A percentile compares a stretch with the other conserved stretches of the same genome.
phyloP scores from a whole-genome alignment of 257 asterid species.

The Misopates orontium region DNA sequence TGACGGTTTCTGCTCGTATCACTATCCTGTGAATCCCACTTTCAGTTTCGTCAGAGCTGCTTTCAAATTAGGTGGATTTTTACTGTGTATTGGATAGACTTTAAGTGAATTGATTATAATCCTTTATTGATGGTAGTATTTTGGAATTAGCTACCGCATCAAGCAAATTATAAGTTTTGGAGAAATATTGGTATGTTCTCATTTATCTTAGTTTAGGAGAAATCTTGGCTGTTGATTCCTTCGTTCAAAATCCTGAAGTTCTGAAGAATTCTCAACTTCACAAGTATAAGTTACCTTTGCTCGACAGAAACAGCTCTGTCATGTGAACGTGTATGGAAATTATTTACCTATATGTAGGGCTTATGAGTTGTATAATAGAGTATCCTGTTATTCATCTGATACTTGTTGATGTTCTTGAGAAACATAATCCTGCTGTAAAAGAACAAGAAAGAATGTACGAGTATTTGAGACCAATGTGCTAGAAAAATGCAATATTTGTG shows the following conservation, averaged over 20 bases:
- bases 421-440: neutral
- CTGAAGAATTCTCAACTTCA: slow-evolving; percentile 3
- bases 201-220: no score
- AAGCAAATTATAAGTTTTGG: no score
- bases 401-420: neutral
- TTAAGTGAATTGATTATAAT: neutral
- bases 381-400: neutral
- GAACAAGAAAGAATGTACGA: no score
- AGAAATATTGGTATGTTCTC: no score
- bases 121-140: neutral
- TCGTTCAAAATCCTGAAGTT: neutral
- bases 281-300: neutral
- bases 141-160: neutral
- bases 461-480: no score
- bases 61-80: neutral
- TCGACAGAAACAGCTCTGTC: slow-evolving; percentile 8
- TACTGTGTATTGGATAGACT: neutral
- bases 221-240: neutral
- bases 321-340: neutral
- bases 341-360: neutral
- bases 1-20: neutral
- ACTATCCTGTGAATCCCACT: neutral
- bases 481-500: no score
- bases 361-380: neutral
- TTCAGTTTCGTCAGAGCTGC: neutral